phyloP scores from a whole-genome alignment of 768 basidiomycete species.

The Pholiota molesta region DNA sequence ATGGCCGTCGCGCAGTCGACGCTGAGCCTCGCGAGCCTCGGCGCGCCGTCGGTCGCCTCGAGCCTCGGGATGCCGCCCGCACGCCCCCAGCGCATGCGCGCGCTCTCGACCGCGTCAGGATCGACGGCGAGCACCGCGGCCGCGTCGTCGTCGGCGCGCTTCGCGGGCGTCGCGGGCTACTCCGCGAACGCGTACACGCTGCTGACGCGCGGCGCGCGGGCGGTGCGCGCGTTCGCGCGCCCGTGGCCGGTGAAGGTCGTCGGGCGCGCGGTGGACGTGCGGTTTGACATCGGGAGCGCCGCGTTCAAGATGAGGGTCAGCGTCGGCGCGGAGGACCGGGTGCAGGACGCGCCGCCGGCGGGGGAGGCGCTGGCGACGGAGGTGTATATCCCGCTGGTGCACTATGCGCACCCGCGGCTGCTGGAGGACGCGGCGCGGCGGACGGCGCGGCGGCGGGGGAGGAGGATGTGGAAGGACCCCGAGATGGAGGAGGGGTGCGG shows the following conservation, averaged over 20 bases:
- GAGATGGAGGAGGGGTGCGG: slow-evolving; percentile 16
- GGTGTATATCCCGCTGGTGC: slow-evolving; percentile 88
- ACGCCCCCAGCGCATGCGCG: neutral
- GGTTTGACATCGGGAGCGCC: slow-evolving; percentile 77
- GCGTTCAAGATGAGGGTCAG: slow-evolving; percentile 69
- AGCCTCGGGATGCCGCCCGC: neutral
- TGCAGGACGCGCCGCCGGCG: slow-evolving; percentile 21
- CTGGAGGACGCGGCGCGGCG: slow-evolving; percentile 22
- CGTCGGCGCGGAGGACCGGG: slow-evolving; percentile 62
- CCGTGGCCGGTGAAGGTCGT: slow-evolving; percentile 82
- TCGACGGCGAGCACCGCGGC: neutral
- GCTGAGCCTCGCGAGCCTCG: slow-evolving; percentile 30
- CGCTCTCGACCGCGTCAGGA: neutral
- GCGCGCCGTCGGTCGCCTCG: slow-evolving; percentile 15
- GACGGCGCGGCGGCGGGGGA: slow-evolving; percentile 7
- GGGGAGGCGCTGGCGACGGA: slow-evolving; percentile 67
- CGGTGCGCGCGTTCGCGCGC: slow-evolving; percentile 80
- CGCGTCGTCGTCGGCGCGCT: neutral
- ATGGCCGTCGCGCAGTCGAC: slow-evolving; percentile 28
- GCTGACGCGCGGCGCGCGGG: slow-evolving; percentile 85
- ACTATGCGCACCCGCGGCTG: slow-evolving; percentile 63
- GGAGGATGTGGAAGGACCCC: slow-evolving; percentile 18
- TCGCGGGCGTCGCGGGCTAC: slow-evolving; percentile 15
- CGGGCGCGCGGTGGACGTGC: slow-evolving; percentile 64
- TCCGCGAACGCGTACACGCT: slow-evolving; percentile 65